phyloP scores from a whole-genome alignment of 208 protist species.

The Trypanosoma rangeli region DNA sequence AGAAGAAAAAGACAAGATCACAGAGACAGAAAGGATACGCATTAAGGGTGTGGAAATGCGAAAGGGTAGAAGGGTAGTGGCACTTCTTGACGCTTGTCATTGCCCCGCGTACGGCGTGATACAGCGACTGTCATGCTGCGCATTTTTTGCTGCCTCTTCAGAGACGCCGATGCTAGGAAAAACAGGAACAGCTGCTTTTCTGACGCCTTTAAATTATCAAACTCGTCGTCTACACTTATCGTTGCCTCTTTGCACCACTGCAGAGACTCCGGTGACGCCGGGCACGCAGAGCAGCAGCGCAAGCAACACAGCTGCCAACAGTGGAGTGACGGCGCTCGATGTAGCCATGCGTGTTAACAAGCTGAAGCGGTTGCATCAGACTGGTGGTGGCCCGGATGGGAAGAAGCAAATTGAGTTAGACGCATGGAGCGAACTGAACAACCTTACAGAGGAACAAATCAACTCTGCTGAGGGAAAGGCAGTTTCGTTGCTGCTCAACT shows the following conservation, averaged over 20 bases:
- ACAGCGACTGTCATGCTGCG: neutral
- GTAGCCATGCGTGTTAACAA: slow-evolving; percentile 89
- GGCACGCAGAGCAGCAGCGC: slow-evolving; percentile 5
- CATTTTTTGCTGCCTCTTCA: neutral
- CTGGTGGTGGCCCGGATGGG: slow-evolving; percentile 38
- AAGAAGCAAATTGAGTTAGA: slow-evolving; percentile 77
- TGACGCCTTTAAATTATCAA: neutral
- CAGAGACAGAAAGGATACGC: neutral
- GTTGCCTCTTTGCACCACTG: slow-evolving; percentile 1
- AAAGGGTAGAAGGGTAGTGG: neutral
- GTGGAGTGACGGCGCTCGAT: slow-evolving; percentile 64
- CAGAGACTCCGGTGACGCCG: neutral
- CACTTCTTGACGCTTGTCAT: neutral
- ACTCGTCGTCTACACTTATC: slow-evolving; percentile 9
- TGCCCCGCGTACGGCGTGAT: neutral
- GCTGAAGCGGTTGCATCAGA: slow-evolving; percentile 82
- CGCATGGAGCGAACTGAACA: slow-evolving; percentile 79
- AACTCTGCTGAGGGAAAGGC: slow-evolving; percentile 88
- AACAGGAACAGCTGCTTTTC: neutral
- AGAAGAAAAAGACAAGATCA: slow-evolving; percentile 1
- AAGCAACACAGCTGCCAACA: slow-evolving; percentile 1
- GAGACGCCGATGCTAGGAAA: neutral
- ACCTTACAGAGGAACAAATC: slow-evolving; percentile 79
- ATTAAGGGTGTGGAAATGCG: slow-evolving; percentile 7
- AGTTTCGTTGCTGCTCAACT: slow-evolving; percentile 84